Evolutionary conservation across 495 filamentous ascomycete species (phyloP).

Genomic region (Friedmanniomyces endolithicus): DNA sequence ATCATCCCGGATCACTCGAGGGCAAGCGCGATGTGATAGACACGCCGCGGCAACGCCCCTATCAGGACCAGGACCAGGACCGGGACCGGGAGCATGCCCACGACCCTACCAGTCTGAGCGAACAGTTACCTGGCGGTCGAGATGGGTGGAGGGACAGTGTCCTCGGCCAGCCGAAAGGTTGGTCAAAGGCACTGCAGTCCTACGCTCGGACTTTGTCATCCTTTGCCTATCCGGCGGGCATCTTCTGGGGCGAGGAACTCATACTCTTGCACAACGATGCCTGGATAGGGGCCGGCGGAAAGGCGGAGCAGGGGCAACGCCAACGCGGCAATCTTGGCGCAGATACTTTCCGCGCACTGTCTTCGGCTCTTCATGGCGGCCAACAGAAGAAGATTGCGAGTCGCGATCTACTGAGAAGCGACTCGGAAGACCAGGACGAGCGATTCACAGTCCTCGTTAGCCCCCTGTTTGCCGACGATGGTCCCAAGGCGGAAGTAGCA

Average conservation of each 20-base stretch:
- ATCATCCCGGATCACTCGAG: background rate
- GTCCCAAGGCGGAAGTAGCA: slow-evolving; percentile 1
- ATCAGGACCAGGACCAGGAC: background rate
- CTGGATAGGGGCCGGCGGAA: slow-evolving; percentile 19
- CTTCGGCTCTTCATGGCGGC: slow-evolving; percentile 14
- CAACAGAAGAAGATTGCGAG: slow-evolving; percentile 4
- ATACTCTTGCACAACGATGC: slow-evolving; percentile 24
- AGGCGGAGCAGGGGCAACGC: slow-evolving; percentile 10
- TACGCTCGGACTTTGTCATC: slow-evolving; percentile 21
- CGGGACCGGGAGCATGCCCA: background rate
- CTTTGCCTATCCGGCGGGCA: slow-evolving; percentile 24
- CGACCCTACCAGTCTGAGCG: background rate
- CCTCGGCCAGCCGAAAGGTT: slow-evolving; percentile 22
- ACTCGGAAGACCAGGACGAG: slow-evolving; percentile 7
- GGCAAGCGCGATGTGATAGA: background rate
- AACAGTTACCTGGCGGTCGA: background rate
- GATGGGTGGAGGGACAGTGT: slow-evolving; percentile 7
- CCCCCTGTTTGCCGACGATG: slow-evolving; percentile 21
- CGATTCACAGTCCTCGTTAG: slow-evolving; percentile 22
- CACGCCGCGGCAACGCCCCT: background rate
- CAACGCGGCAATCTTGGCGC: slow-evolving; percentile 15
- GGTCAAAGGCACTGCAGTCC: slow-evolving; percentile 22
- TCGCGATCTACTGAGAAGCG: slow-evolving; percentile 16
- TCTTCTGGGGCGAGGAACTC: slow-evolving; percentile 27
- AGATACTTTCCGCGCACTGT: slow-evolving; percentile 18